Conservation (phyloP, 208 protist species). For the Trypanosomatidae sp. region DNA sequence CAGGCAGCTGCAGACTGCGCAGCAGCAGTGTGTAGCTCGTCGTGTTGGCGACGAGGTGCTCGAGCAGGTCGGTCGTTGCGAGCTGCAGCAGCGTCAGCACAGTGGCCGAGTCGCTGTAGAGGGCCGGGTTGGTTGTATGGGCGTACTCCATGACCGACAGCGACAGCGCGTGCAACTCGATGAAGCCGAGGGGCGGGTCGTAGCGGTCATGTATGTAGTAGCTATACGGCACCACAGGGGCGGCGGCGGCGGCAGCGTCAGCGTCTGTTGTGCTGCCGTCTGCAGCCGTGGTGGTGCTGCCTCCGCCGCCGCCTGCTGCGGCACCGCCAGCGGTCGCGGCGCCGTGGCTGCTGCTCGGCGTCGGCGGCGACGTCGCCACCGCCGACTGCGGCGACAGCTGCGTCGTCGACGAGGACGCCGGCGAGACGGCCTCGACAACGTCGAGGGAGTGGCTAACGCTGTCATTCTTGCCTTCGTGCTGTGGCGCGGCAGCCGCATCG, state of each 20-base stretch:
- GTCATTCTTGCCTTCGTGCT: too few relatives aligned
- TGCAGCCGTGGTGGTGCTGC: background rate
- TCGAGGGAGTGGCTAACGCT: too few relatives aligned
- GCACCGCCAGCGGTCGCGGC: background rate
- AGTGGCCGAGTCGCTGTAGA: slow-evolving; percentile 28
- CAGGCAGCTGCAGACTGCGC: slow-evolving; percentile 4
- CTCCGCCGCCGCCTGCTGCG: background rate
- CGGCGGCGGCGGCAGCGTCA: background rate
- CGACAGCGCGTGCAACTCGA: slow-evolving; percentile 62
- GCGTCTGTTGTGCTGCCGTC: too few relatives aligned
- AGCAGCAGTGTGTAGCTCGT: slow-evolving; percentile 30
- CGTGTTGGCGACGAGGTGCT: slow-evolving; percentile 25
- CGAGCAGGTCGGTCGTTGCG: slow-evolving; percentile 36
- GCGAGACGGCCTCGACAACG: too few relatives aligned
- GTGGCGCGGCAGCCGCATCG: too few relatives aligned
- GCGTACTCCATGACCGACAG: slow-evolving; percentile 45
- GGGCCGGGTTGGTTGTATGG: slow-evolving; percentile 17
- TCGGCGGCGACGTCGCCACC: slow-evolving; percentile 1
- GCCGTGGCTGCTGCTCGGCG: background rate
- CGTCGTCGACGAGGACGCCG: too few relatives aligned
- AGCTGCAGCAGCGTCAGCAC: slow-evolving; percentile 29
- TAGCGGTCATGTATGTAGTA: slow-evolving; percentile 59
- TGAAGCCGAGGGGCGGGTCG: slow-evolving; percentile 49
- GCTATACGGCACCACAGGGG: slow-evolving; percentile 26
- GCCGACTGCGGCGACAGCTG: too few relatives aligned